Percentiles rank a stretch among this genome's conserved stretches.
Evolutionary conservation across 2,329 filamentous ascomycete species (phyloP).

Genomic region (Xylaria digitata): DNA sequence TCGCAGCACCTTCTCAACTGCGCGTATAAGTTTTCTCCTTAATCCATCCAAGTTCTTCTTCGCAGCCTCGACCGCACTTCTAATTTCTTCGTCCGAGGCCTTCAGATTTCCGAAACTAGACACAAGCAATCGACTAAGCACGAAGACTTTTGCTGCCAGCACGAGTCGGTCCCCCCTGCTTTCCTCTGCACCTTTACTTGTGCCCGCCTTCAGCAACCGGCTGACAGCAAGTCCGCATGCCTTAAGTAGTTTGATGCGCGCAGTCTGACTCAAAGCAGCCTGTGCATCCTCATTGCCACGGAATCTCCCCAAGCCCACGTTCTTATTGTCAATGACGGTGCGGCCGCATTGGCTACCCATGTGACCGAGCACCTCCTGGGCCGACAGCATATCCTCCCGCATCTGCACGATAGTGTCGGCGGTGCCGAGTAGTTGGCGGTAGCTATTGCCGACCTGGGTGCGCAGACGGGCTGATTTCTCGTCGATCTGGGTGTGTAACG

Average conservation of each 20-base stretch:
- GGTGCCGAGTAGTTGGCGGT: slow-evolving; percentile 89
- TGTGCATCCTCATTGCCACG: slow-evolving; percentile 46
- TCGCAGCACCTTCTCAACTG: slow-evolving; percentile 76
- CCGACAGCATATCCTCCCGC: slow-evolving; percentile 79
- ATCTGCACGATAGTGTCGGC: slow-evolving; percentile 95
- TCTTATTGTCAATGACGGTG: slow-evolving; percentile 74
- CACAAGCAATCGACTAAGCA: slow-evolving; percentile 78
- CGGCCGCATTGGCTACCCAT: slow-evolving; percentile 85
- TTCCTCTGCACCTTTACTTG: slow-evolving; percentile 32
- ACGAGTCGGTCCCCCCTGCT: slow-evolving; percentile 64
- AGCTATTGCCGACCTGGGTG: slow-evolving; percentile 74
- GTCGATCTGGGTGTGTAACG: slow-evolving; percentile 68
- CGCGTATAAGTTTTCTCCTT: slow-evolving; percentile 71
- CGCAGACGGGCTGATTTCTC: slow-evolving; percentile 72
- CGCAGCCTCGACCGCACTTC: slow-evolving; percentile 65
- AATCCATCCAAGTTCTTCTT: slow-evolving; percentile 72
- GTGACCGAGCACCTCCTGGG: slow-evolving; percentile 76
- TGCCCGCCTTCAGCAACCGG: slow-evolving; percentile 59
- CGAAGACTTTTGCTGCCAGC: slow-evolving; percentile 75
- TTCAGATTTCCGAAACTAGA: slow-evolving; percentile 73
- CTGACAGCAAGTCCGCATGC: slow-evolving; percentile 63
- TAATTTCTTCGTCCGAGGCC: slow-evolving; percentile 49
- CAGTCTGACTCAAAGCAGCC: slow-evolving; percentile 49
- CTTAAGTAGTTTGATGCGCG: slow-evolving; percentile 62
- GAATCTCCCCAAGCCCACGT: slow-evolving; percentile 65